Conservation (phyloP, 2,329 filamentous ascomycete species). For the Apiospora pterosperma region DNA sequence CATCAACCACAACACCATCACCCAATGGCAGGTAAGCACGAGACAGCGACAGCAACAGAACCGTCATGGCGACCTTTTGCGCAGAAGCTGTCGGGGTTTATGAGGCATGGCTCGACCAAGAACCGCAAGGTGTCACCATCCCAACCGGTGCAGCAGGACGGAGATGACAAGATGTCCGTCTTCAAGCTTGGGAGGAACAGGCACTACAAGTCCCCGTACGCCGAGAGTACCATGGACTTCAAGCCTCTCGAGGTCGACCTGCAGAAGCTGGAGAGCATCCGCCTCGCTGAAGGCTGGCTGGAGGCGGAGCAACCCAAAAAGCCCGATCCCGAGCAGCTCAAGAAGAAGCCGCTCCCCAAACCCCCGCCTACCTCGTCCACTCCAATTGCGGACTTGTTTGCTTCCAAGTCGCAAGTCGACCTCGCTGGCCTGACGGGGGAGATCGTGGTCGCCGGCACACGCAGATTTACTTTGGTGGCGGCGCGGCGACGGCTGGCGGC, state of each 20-base stretch:
- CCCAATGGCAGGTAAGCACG: constrained; percentile 11
- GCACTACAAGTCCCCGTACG: constrained; percentile 4
- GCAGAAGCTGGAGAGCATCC: constrained; percentile 6
- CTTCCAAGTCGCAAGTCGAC: neutral
- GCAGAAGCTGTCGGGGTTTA: constrained; percentile 14
- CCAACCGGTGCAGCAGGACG: neutral
- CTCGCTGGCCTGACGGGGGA: neutral
- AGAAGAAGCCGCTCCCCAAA: neutral
- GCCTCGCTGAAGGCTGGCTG: constrained; percentile 12
- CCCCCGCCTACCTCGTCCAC: neutral
- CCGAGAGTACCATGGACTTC: constrained; percentile 8
- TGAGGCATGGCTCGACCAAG: constrained; percentile 9
- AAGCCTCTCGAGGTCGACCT: constrained; percentile 14
- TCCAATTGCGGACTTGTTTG: constrained; percentile 12
- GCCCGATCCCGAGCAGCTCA: constrained; percentile 2
- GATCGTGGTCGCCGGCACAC: neutral
- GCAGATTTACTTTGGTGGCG: neutral
- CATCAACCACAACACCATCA: neutral
- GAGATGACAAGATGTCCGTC: constrained; percentile 6
- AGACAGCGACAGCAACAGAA: constrained; percentile 5
- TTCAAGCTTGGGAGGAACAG: constrained; percentile 9
- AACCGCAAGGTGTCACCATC: constrained; percentile 1
- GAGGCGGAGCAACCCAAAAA: constrained; percentile 1
- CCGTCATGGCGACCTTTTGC: constrained; percentile 8
- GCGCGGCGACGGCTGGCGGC: neutral